Base-by-base conservation (phyloP, 164 flowering plant genomes). In the Cinnamomum chago region DNA sequence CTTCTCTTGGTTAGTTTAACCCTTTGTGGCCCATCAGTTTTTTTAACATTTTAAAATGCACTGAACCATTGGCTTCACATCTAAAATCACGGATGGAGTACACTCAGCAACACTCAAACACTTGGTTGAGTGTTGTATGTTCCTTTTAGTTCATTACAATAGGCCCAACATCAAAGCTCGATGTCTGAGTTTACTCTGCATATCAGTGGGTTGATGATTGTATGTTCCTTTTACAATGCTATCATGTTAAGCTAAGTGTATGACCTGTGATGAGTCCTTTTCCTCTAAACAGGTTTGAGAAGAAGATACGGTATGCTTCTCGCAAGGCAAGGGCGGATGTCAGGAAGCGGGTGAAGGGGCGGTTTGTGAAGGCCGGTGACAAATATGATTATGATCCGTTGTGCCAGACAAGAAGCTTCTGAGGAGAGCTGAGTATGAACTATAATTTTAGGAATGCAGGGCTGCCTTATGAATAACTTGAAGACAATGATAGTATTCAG, bases 281-380 rank as follows among this genome's bases (percentile, higher is more conserved):
- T 12, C 13, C 40, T 6, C 28, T 64, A 50, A 50, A 67, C 79
- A 88, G 91, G 79, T 88, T 88, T 75, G 91, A 86, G 73, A 88
- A 88, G 84, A 84, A 78, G 72, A 83, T 88, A 67, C 79, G 90
- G 77, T 88, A 88, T 75, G 90, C 79, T 23, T 83, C 90, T 74
- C 86, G 89, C 62, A 88, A 88, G 79, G 86, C 84, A 50, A 81
- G 90, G 75, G 90, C 90, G 25, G 90, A 88, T 72, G 81, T 83
- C 10, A 84, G 90, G 73, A 83, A 73, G 78, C 88, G 89, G 72
- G 90, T 86, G 70, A 88, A 86, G 82, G 90, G 90, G 25, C 81
- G 89, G 13, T 88, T 88, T 79, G 85, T 88, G 62, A 88, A 88
- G 85, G 86, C 89, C 35, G 87, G 90, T 25, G 90, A 86, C 50